Evolutionary conservation across 177 flowering plant genomes (phyloP).

Genomic region (Vitis hybrid): DNA sequence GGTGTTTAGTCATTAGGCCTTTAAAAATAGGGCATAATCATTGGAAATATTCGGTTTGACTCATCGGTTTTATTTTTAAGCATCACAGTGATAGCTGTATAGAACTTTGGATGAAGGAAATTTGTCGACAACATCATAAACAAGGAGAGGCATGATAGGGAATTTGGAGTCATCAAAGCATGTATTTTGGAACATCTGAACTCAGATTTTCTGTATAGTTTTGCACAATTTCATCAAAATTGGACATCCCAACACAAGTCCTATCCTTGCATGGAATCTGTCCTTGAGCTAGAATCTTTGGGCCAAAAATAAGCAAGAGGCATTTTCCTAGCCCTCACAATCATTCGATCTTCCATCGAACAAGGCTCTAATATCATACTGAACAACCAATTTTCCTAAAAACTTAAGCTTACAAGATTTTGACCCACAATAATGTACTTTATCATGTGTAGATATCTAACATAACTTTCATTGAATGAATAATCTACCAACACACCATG

Average conservation of each 20-base stretch:
- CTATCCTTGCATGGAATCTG: background rate
- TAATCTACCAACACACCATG: too few species aligned
- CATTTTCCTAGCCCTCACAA: too few species aligned
- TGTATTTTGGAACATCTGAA: slow-evolving; percentile 3
- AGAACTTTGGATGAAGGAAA: background rate
- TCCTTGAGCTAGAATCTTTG: too few species aligned
- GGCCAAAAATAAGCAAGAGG: too few species aligned
- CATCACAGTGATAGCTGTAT: background rate
- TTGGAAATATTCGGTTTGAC: background rate
- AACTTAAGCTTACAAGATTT: too few species aligned
- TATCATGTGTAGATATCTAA: too few species aligned
- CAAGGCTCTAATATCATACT: too few species aligned
- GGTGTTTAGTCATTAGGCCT: background rate
- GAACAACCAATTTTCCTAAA: too few species aligned
- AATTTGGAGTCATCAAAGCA: background rate
- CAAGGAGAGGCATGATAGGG: background rate
- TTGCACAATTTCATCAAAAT: too few species aligned
- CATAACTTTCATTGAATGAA: too few species aligned
- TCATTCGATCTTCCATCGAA: too few species aligned
- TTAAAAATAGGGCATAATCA: background rate
- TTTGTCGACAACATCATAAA: background rate
- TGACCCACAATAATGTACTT: too few species aligned
- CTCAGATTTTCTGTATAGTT: background rate
- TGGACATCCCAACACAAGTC: background rate
- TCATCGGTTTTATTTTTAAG: background rate